Evolutionary conservation across 2,329 filamentous ascomycete species (phyloP).

Genomic region (Alternaria dauci): DNA sequence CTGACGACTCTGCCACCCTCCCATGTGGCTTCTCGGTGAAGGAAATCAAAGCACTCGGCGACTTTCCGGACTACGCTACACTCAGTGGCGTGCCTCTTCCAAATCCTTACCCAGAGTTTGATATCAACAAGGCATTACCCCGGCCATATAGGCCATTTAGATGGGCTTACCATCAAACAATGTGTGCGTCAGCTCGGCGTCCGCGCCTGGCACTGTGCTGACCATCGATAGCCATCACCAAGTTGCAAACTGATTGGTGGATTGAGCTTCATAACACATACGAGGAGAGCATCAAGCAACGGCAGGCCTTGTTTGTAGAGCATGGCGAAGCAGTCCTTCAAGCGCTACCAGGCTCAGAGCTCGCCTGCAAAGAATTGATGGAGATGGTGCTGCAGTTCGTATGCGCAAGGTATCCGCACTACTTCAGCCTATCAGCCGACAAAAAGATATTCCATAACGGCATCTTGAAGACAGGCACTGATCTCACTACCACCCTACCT

Average conservation of each 20-base stretch:
- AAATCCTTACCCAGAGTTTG: slow-evolving; percentile 68
- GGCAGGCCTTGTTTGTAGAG: slow-evolving; percentile 69
- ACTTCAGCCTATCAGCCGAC: slow-evolving; percentile 66
- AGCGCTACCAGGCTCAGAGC: slow-evolving; percentile 75
- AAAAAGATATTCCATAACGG: slow-evolving; percentile 71
- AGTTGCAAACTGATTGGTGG: slow-evolving; percentile 85
- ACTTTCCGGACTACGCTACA: slow-evolving; percentile 80
- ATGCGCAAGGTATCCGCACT: slow-evolving; percentile 77
- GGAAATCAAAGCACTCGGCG: slow-evolving; percentile 74
- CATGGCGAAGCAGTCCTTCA: slow-evolving; percentile 72
- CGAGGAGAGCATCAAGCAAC: slow-evolving; percentile 70
- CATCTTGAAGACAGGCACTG: slow-evolving; percentile 69
- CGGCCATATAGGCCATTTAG: slow-evolving; percentile 82
- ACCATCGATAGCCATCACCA: slow-evolving; percentile 69
- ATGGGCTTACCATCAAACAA: slow-evolving; percentile 89
- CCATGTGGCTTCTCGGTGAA: slow-evolving; percentile 74
- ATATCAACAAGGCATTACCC: slow-evolving; percentile 72
- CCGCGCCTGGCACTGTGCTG: slow-evolving; percentile 7
- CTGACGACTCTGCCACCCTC: slow-evolving; percentile 57
- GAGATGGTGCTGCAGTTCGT: slow-evolving; percentile 84
- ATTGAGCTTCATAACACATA: slow-evolving; percentile 85
- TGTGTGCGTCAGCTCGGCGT: slow-evolving; percentile 69
- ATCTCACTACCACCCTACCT: slow-evolving; percentile 69
- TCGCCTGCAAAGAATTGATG: slow-evolving; percentile 86
- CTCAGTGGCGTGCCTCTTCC: slow-evolving; percentile 80